Evolutionary conservation across 1,284 basidiomycete genomes (phyloP), one percentile per base, ranked within the genome.

Genomic region (Rhodotorula sp.): DNA sequence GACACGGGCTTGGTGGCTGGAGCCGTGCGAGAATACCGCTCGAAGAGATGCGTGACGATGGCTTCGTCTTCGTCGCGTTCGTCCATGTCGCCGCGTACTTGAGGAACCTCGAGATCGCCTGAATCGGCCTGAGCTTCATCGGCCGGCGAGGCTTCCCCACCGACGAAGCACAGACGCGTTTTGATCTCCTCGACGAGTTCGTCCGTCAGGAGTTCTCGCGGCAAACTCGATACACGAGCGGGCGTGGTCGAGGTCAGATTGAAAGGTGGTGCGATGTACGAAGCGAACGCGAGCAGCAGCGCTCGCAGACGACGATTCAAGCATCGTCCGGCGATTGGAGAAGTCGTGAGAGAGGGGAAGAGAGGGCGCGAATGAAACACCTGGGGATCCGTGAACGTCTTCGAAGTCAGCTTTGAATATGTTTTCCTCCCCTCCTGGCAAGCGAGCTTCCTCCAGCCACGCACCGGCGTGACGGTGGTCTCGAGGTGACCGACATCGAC

Each of bases 401-500:
- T 12, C 10, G 37, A 1, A 42, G 10, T 42, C 37, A 42, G 37
- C 10, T 42, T 10, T 14, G 10, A 2, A 42, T 14, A 14, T 42
- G 10, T 42, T 42, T 42, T 42, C 37, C 1, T 42, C 29, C 22
- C 12, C 49, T 7, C 8, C 22, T 7, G 20, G 24, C 57, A 2
- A 45, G 37, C 20, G 54, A 24, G 7, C 8, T 6, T 20, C 15
- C 22, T 15, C 4, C 8, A 4, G 42, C 15, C 33, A 61, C 67
- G n/a, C 77, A 95, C 95, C 0, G 95, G 93, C 54, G 95, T 84
- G 14, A 89, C 87, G 4, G 88, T 89, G 0, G 93, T 90, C 80
- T 99, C 94, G 2, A 95, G 85, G 79, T 95, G 89, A 0, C 95
- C 96, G 73, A 88, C 88, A 77, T 98, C 94, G 3, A 99, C 83